Evolutionary conservation across 176 grass and related monocot species (phyloP).

Genomic region (Rhynchospora pubera): DNA sequence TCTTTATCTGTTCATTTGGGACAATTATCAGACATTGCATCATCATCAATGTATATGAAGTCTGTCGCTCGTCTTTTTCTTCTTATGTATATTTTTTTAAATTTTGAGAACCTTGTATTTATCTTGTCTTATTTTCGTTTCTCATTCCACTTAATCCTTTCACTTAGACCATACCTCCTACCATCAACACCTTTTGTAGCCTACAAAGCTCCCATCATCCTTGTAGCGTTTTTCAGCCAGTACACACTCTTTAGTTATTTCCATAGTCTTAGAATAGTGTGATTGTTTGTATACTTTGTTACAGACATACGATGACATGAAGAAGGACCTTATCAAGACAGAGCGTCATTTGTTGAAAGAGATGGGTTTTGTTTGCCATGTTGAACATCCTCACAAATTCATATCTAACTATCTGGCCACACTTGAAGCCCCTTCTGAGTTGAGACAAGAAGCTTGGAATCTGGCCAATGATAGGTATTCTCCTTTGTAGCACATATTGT

Average conservation of each 20-base stretch:
- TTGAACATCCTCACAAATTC: constrained; percentile 90
- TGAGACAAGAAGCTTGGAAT: constrained; percentile 97
- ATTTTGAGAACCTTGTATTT: background rate
- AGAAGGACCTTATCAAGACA: constrained; percentile 71
- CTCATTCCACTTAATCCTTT: background rate
- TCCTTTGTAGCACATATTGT: background rate
- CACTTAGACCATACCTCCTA: background rate
- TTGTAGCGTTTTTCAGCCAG: background rate
- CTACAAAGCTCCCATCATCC: background rate
- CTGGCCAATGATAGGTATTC: constrained; percentile 87
- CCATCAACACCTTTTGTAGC: background rate
- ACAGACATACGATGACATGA: constrained; percentile 71
- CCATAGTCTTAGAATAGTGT: constrained; percentile 1
- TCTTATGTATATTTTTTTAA: too few relatives aligned
- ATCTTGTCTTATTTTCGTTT: background rate
- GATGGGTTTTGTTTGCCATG: constrained; percentile 88
- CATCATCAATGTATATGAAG: too few relatives aligned
- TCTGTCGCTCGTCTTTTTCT: too few relatives aligned
- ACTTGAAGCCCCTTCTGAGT: constrained; percentile 48
- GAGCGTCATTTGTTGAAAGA: constrained; percentile 84
- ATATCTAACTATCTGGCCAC: constrained; percentile 88
- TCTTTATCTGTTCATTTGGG: too few relatives aligned
- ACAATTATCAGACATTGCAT: too few relatives aligned
- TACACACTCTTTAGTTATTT: background rate
- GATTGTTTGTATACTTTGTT: constrained; percentile 20